Evolutionary conservation across 225 moss, liverwort and hornwort genomes (phyloP).

Genomic region (Asterella californica): DNA sequence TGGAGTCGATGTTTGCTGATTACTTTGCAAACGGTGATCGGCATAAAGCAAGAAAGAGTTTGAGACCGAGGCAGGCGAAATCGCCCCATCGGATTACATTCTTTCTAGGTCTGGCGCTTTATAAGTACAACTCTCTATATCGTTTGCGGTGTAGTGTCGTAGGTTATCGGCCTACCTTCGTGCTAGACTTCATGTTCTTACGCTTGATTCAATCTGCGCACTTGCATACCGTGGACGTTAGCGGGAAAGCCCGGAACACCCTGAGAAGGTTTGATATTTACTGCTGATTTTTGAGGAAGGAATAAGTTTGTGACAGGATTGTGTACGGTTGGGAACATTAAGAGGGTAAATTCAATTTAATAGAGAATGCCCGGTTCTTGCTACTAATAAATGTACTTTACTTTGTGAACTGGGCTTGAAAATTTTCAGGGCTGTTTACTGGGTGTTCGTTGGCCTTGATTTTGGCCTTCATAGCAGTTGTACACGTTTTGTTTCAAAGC

Average conservation of each 20-base stretch:
- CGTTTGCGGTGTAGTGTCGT: neutral
- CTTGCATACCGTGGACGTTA: neutral
- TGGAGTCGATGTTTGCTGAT: constrained; percentile 43
- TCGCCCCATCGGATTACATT: constrained; percentile 30
- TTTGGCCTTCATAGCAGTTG: constrained; percentile 29
- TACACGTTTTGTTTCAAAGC: constrained; percentile 30
- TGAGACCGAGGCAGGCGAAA: constrained; percentile 33
- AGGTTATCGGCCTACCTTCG: neutral
- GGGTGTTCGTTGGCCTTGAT: constrained; percentile 40
- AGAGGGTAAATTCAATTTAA: neutral
- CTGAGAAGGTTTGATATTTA: neutral
- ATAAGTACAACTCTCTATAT: neutral
- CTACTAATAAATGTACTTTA: neutral
- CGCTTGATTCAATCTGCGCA: neutral
- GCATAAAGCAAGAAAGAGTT: constrained; percentile 31
- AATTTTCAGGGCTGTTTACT: constrained; percentile 34
- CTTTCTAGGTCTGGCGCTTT: constrained; percentile 31
- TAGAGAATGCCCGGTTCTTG: neutral
- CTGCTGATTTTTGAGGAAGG: neutral
- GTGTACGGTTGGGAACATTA: neutral
- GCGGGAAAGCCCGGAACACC: neutral
- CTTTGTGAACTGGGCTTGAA: neutral
- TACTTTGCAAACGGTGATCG: constrained; percentile 30
- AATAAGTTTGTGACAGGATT: neutral
- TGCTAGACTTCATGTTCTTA: neutral